These are phyloP conservation scores for Astrocystis sublimbata DNA, from an alignment of 495 filamentous ascomycete genomes.

Conservation along the genomic window DNA sequence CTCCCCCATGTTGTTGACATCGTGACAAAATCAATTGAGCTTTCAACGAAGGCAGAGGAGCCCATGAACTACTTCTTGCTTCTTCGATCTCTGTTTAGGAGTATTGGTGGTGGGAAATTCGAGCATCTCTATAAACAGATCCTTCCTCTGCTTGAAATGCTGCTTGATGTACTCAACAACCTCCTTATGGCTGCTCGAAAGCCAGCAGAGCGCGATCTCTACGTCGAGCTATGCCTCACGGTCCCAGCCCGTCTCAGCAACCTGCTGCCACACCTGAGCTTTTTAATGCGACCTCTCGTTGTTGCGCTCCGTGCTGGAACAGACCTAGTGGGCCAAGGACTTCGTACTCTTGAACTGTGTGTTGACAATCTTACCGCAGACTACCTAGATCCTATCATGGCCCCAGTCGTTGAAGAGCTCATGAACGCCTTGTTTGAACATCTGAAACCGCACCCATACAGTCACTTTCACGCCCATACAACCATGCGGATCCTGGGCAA, in stretches of 20 bases:
- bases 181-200: slow-evolving; percentile 85
- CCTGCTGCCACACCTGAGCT: slow-evolving; percentile 93
- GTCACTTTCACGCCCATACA: slow-evolving; percentile 94
- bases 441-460: slow-evolving; percentile 86
- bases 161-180: slow-evolving; percentile 95
- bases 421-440: slow-evolving; percentile 98
- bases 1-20: slow-evolving; percentile 95
- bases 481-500: slow-evolving; percentile 99
- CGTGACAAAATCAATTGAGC: slow-evolving; percentile 91
- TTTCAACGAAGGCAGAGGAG: slow-evolving; percentile 92
- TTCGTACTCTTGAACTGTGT: slow-evolving; percentile 92
- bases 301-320: slow-evolving; percentile 89
- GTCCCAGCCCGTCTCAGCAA: slow-evolving; percentile 95
- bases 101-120: slow-evolving; percentile 95
- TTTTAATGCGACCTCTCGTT: slow-evolving; percentile 94
- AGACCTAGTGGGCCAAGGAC: slow-evolving; percentile 90
- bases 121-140: slow-evolving; percentile 99
- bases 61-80: slow-evolving; percentile 99
- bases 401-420: slow-evolving; percentile 95
- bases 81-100: slow-evolving; percentile 86
- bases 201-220: slow-evolving; percentile 87
- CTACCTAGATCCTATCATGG: slow-evolving; percentile 98
- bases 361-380: slow-evolving; percentile 98
- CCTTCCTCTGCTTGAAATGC: slow-evolving; percentile 91
- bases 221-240: slow-evolving; percentile 93